These are phyloP conservation scores for Rhododendron mucronatum DNA, from an alignment of 148 eudicot species.

Conservation along the genomic window DNA sequence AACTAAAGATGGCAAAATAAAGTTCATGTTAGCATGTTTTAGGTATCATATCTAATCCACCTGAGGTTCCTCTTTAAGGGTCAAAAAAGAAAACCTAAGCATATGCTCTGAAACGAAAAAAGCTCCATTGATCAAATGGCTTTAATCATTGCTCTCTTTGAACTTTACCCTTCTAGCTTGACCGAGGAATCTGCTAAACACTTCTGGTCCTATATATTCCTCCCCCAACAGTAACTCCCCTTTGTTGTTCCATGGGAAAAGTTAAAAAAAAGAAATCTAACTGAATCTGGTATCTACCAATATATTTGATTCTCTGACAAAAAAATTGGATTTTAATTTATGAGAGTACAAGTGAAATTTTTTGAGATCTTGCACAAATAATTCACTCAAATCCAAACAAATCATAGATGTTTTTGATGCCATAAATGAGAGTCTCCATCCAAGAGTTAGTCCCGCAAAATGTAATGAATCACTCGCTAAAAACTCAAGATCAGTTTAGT, in stretches of 20 bases:
- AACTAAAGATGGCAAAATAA: not conserved
- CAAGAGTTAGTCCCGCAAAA: not conserved
- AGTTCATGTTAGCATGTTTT: not conserved
- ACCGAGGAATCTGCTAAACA: not conserved
- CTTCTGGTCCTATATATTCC: not conserved
- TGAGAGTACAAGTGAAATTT: not conserved
- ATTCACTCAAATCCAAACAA: not conserved
- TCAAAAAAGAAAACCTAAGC: constrained; percentile 1
- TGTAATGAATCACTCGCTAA: not conserved
- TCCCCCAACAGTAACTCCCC: not conserved
- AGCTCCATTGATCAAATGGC: constrained; percentile 5
- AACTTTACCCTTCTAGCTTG: not conserved
- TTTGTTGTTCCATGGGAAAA: not conserved
- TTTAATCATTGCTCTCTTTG: not conserved
- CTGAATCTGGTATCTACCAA: not conserved
- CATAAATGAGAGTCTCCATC: not conserved
- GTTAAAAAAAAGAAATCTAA: not conserved
- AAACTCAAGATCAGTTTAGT: not conserved
- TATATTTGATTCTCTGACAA: not conserved
- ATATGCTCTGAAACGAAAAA: constrained; percentile 1
- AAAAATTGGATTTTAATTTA: not conserved
- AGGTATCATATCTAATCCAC: not conserved
- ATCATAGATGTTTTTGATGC: not conserved
- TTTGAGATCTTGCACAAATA: not conserved
- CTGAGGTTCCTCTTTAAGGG: constrained; percentile 6